These are phyloP conservation scores for Nephelium lappaceum DNA, from an alignment of 345 rosid genomes.

Conservation along the genomic window DNA sequence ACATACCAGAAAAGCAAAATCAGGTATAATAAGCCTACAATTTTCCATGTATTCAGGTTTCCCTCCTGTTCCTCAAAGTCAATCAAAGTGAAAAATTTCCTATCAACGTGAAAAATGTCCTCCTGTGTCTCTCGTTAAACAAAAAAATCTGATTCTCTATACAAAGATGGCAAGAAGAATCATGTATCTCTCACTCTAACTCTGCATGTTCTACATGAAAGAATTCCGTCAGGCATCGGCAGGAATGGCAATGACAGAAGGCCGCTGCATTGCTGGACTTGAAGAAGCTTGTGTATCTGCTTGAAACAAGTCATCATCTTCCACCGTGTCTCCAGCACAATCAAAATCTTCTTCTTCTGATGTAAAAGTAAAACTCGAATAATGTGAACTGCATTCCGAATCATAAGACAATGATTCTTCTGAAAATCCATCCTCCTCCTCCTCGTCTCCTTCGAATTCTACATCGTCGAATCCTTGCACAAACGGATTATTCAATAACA, in stretches of 20 bases:
- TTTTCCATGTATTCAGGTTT: neutral
- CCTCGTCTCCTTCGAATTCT: constrained; percentile 13
- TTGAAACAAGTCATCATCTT: neutral
- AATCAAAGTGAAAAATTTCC: neutral
- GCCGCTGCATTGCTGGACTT: neutral
- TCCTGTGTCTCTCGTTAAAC: neutral
- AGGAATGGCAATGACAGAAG: neutral
- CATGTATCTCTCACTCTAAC: neutral
- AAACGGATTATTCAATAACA: constrained; percentile 32
- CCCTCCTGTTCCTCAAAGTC: neutral
- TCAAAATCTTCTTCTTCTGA: neutral
- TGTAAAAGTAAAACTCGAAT: neutral
- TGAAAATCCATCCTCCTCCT: neutral
- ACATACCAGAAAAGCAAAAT: neutral
- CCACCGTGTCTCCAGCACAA: neutral
- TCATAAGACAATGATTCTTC: neutral
- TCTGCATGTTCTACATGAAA: neutral
- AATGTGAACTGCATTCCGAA: neutral
- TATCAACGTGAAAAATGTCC: neutral
- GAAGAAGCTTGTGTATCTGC: neutral
- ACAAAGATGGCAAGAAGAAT: neutral
- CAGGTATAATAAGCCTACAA: neutral
- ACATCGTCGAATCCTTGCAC: constrained; percentile 20
- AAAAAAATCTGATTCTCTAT: neutral
- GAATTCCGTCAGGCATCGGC: neutral